Conservation (phyloP, 1,284 basidiomycete species). For the Gymnopus androsaceus region DNA sequence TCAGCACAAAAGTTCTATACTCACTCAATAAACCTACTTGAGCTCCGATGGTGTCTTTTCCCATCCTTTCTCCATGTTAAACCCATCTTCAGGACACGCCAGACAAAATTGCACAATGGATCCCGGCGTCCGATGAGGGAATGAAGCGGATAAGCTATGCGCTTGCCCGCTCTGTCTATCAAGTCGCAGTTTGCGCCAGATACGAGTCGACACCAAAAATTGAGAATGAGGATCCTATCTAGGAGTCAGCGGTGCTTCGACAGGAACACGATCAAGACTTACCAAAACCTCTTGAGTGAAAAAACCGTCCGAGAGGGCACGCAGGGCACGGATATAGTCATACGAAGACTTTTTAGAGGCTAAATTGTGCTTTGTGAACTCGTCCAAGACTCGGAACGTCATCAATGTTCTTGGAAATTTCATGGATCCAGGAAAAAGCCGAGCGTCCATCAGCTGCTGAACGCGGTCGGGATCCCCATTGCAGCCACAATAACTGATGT, state of each 20-base stretch:
- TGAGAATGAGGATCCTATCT: slow-evolving; percentile 24
- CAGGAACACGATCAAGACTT: too few species aligned
- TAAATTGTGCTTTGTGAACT: slow-evolving; percentile 29
- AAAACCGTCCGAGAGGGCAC: neutral
- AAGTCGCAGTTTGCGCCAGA: slow-evolving; percentile 25
- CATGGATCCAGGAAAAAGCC: slow-evolving; percentile 33
- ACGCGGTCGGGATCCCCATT: slow-evolving; percentile 2
- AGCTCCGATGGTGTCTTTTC: neutral
- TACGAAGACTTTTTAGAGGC: slow-evolving; percentile 28
- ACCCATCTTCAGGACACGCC: slow-evolving; percentile 21
- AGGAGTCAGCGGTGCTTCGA: neutral
- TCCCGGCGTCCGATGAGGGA: slow-evolving; percentile 19
- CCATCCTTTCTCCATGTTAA: slow-evolving; percentile 24
- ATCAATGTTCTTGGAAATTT: slow-evolving; percentile 27
- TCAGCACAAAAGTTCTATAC: neutral
- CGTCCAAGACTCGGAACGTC: slow-evolving; percentile 30
- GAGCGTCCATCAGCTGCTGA: slow-evolving; percentile 26
- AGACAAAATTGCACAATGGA: slow-evolving; percentile 24
- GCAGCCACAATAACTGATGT: slow-evolving; percentile 22
- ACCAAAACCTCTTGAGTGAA: neutral
- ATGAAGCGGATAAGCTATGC: slow-evolving; percentile 25
- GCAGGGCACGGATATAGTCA: slow-evolving; percentile 27
- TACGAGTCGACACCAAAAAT: slow-evolving; percentile 25
- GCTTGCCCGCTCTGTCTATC: slow-evolving; percentile 27
- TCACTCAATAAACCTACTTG: neutral